Evolutionary conservation across 202 grass and related monocot genomes (phyloP).

Genomic region (Elaeis oleifera): DNA sequence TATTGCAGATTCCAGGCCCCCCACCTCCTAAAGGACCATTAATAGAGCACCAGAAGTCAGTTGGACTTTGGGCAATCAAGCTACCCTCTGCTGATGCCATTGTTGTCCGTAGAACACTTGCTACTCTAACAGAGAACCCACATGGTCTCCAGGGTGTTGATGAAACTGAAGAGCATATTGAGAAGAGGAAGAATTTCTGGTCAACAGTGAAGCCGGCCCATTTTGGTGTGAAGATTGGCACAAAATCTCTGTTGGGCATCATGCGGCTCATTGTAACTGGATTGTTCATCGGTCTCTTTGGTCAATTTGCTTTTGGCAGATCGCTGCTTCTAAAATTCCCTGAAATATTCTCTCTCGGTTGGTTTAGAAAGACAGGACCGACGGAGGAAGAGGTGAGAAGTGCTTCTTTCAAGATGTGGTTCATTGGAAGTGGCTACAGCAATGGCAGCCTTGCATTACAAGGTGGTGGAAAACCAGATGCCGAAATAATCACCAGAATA

Average conservation of each 20-base stretch:
- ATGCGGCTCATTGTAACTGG: constrained; percentile 37
- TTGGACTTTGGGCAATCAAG: constrained; percentile 68
- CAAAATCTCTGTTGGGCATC: constrained; percentile 45
- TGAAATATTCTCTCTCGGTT: constrained; percentile 50
- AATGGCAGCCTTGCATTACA: constrained; percentile 17
- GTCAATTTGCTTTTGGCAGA: constrained; percentile 47
- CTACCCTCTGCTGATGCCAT: constrained; percentile 74
- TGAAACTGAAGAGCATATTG: constrained; percentile 43
- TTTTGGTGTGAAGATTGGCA: constrained; percentile 60
- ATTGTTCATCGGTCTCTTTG: constrained; percentile 47
- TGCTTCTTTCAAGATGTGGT: constrained; percentile 90
- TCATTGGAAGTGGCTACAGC: constrained; percentile 50
- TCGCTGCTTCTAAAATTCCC: constrained; percentile 75
- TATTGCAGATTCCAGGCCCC: constrained; percentile 68
- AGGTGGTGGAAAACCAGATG: constrained; percentile 46
- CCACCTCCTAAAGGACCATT: constrained; percentile 66
- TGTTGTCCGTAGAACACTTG: constrained; percentile 72
- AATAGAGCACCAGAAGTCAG: constrained; percentile 46
- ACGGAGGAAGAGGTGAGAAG: constrained; percentile 65
- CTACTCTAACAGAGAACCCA: constrained; percentile 49
- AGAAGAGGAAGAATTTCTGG: constrained; percentile 60
- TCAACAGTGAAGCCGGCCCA: constrained; percentile 61
- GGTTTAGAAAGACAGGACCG: constrained; percentile 58
- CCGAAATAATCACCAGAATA: constrained; percentile 64
- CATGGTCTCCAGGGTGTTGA: constrained; percentile 53